Conservation (phyloP, 106 monocot species). For the Dioscorea alata region DNA sequence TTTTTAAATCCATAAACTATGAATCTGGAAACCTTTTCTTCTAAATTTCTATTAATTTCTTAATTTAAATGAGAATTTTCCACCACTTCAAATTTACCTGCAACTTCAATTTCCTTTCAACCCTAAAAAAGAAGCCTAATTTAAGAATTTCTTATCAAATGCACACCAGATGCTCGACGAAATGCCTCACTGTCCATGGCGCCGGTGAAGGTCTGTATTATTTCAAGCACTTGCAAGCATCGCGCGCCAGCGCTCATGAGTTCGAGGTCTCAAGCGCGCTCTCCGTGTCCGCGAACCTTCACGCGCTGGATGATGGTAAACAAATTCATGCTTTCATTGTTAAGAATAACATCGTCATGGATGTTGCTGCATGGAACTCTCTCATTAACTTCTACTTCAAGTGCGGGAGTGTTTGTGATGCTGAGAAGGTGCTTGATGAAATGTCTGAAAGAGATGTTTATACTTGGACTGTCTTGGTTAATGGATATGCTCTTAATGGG, state of each 20-base stretch:
- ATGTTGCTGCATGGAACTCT: conserved; percentile 22
- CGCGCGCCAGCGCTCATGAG: conserved; percentile 10
- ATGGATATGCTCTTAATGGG: conserved; percentile 18
- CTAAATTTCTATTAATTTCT: too few relatives aligned
- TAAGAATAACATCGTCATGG: conserved; percentile 27
- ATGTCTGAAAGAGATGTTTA: conserved; percentile 28
- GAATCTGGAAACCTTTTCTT: too few relatives aligned
- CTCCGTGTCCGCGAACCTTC: conserved; percentile 1
- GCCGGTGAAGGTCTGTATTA: background rate
- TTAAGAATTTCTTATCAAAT: too few relatives aligned
- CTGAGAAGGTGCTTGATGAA: conserved; percentile 16
- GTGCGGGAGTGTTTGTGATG: conserved; percentile 14
- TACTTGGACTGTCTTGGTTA: conserved; percentile 29
- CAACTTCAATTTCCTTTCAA: too few relatives aligned
- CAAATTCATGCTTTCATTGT: conserved; percentile 31
- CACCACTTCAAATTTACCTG: too few relatives aligned
- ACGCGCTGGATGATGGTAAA: conserved; percentile 17
- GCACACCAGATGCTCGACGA: too few relatives aligned
- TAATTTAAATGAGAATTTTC: too few relatives aligned
- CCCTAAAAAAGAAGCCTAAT: too few relatives aligned
- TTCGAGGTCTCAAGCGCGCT: conserved; percentile 19
- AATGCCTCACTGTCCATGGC: too few relatives aligned
- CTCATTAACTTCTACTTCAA: conserved; percentile 29
- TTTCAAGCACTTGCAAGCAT: conserved; percentile 11
- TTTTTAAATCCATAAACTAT: too few relatives aligned